Conservation (phyloP, 495 filamentous ascomycete species). For the Pseudevernia furfuracea region DNA sequence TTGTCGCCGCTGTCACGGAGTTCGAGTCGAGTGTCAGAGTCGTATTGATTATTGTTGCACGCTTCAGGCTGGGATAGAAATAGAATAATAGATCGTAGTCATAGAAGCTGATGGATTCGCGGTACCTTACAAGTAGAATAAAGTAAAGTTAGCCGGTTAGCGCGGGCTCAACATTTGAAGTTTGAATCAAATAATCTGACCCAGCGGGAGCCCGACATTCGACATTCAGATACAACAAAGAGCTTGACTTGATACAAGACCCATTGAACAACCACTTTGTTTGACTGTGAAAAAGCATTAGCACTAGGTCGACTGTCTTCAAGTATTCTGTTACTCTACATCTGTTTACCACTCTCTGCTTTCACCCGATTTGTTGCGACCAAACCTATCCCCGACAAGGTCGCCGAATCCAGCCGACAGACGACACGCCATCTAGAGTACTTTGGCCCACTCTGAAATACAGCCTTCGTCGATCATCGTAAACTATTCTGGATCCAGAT, state of each 20-base stretch:
- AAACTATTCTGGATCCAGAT: not conserved
- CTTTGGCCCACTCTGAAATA: not conserved
- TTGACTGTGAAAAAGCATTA: not conserved
- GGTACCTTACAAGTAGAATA: too few species aligned
- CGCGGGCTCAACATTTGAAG: not conserved
- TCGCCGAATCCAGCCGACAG: slow-evolving; percentile 24
- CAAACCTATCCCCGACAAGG: slow-evolving; percentile 26
- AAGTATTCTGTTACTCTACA: not conserved
- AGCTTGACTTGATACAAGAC: not conserved
- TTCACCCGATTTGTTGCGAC: slow-evolving; percentile 30
- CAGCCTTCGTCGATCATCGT: not conserved
- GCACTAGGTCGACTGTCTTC: not conserved
- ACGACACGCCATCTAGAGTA: slow-evolving; percentile 7
- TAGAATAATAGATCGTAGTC: not conserved
- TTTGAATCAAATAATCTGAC: not conserved
- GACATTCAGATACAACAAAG: not conserved
- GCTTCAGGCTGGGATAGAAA: not conserved
- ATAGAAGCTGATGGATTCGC: not conserved
- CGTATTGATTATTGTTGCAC: not conserved
- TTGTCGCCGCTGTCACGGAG: not conserved
- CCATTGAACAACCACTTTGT: not conserved
- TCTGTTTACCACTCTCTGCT: not conserved
- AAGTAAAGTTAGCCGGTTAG: not conserved
- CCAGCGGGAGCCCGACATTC: slow-evolving; percentile 1
- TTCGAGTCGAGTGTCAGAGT: not conserved